Evolutionary conservation across 2,329 filamentous ascomycete species (phyloP), one percentile per base, ranked within the genome.

Genomic region (Lasiodiplodia sp.): DNA sequence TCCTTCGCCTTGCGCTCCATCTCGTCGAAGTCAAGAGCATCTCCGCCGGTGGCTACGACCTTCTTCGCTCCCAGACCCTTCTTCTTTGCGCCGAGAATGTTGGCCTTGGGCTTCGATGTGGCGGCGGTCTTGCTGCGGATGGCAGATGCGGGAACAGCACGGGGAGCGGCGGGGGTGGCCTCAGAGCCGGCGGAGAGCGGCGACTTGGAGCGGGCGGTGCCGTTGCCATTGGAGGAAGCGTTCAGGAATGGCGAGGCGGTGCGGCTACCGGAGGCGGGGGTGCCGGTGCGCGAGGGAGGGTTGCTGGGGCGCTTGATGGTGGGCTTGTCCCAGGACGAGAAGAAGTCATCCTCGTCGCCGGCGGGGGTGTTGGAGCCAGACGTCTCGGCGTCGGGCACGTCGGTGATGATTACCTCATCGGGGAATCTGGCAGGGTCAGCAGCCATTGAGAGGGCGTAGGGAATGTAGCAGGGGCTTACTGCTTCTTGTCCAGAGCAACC

Each of bases 281-380:
- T 98, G 64, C 89, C 90, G 53, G 93, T 96, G 76, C 96, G 91
- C 47, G 95, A 97, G 53, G 96, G 88, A 18, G 96, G 95, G 73
- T 97, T 97, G 72, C 93, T 97, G 44, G 95, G 95, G 74, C 94
- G 90, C 86, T 98, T 99, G 83, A 99, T 96, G 4, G 94, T 88
- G 25, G 96, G 96, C 84, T 98, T 97, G 78, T 98, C 96, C 96
- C 95, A 99, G 0, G 94, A 97, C 11, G 95, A 97, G 83, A 99
- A 99, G 86, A 99, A 99, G 79, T 98, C 96, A 76, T 97, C 94
- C 23, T 91, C 90, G 73, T 97, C 94, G 73, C 90, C 91, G 56
- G 91, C 87, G n/a, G 94, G 92, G 12, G 93, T 96, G 72, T 87
- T 88, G 47, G 88, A 85, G 72, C 88, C 90, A 70, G 93, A 90